A percentile compares a stretch with the other conserved stretches of the same genome.
Conservation (phyloP, 192 early-diverging fungal species). For the Backusella psychrophila region DNA sequence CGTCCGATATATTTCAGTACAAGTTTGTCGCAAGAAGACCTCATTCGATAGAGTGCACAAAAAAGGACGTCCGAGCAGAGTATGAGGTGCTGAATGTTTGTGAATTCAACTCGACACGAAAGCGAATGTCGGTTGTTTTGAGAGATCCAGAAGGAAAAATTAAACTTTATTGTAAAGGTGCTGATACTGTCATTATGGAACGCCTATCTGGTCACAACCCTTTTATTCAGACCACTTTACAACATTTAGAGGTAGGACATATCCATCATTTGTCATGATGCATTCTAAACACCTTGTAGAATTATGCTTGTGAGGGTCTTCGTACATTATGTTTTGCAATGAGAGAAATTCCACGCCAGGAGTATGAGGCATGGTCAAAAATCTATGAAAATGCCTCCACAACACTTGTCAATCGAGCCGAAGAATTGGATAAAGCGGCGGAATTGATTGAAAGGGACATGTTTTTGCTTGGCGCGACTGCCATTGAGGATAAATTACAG, state of each 20-base stretch:
- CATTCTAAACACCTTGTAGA: slow-evolving; percentile 29
- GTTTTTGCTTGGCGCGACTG: slow-evolving; percentile 86
- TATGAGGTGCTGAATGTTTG: slow-evolving; percentile 90
- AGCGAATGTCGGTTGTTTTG: slow-evolving; percentile 91
- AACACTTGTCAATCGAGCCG: slow-evolving; percentile 77
- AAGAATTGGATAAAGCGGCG: slow-evolving; percentile 78
- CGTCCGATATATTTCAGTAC: slow-evolving; percentile 50
- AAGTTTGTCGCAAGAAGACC: slow-evolving; percentile 63
- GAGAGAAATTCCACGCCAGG: slow-evolving; percentile 75
- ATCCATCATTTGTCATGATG: no score
- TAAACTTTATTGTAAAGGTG: slow-evolving; percentile 91
- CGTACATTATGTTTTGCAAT: slow-evolving; percentile 91
- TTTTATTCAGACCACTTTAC: slow-evolving; percentile 64
- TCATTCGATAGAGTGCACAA: slow-evolving; percentile 48
- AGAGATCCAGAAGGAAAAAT: slow-evolving; percentile 80
- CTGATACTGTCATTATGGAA: slow-evolving; percentile 91
- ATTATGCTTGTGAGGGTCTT: slow-evolving; percentile 87
- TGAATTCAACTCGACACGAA: slow-evolving; percentile 95
- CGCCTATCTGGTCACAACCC: slow-evolving; percentile 69
- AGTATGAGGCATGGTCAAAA: slow-evolving; percentile 78
- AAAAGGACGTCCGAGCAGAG: slow-evolving; percentile 51
- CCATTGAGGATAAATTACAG: slow-evolving; percentile 96
- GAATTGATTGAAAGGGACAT: slow-evolving; percentile 91
- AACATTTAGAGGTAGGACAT: slow-evolving; percentile 61
- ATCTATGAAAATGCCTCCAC: slow-evolving; percentile 81